Percentiles rank a stretch among this genome's conserved stretches.
Conservation (phyloP, 2,329 filamentous ascomycete species). For the Diaporthe citrichinensis region DNA sequence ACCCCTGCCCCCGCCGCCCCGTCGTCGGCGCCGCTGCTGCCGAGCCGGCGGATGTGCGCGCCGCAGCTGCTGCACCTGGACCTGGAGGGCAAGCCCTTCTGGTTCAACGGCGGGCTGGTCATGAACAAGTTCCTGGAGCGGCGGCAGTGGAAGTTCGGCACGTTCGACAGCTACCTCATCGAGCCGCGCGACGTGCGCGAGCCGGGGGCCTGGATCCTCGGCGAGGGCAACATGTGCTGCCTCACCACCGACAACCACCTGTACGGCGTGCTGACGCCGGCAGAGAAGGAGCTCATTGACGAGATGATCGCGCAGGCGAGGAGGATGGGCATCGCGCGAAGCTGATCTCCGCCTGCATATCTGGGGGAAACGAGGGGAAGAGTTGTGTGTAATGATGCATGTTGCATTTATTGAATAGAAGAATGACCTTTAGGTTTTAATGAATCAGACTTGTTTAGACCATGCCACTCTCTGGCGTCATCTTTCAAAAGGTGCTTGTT, state of each 20-base stretch:
- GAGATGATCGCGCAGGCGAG: slow-evolving; percentile 50
- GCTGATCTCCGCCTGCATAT: background rate
- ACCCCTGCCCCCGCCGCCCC: slow-evolving; percentile 39
- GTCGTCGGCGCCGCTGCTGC: slow-evolving; percentile 24
- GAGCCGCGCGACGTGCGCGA: slow-evolving; percentile 48
- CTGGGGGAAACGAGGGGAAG: background rate
- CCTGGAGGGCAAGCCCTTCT: slow-evolving; percentile 55
- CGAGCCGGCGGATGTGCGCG: slow-evolving; percentile 56
- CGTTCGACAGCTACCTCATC: slow-evolving; percentile 53
- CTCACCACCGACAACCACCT: slow-evolving; percentile 48
- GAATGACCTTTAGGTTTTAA: background rate
- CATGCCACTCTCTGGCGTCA: no score
- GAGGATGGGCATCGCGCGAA: slow-evolving; percentile 36
- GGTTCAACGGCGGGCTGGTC: slow-evolving; percentile 63
- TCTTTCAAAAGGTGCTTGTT: background rate
- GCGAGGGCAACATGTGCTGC: slow-evolving; percentile 54
- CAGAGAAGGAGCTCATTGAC: slow-evolving; percentile 47
- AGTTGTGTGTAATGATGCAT: background rate
- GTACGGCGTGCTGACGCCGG: slow-evolving; percentile 45
- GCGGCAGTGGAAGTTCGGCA: slow-evolving; percentile 51
- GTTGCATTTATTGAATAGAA: background rate
- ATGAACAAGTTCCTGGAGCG: slow-evolving; percentile 58
- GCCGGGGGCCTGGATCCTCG: slow-evolving; percentile 51
- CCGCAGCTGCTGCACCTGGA: slow-evolving; percentile 62
- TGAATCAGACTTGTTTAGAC: background rate